Evolutionary conservation across 2,329 filamentous ascomycete species (phyloP).

Genomic region (Sporothrix schenckii): DNA sequence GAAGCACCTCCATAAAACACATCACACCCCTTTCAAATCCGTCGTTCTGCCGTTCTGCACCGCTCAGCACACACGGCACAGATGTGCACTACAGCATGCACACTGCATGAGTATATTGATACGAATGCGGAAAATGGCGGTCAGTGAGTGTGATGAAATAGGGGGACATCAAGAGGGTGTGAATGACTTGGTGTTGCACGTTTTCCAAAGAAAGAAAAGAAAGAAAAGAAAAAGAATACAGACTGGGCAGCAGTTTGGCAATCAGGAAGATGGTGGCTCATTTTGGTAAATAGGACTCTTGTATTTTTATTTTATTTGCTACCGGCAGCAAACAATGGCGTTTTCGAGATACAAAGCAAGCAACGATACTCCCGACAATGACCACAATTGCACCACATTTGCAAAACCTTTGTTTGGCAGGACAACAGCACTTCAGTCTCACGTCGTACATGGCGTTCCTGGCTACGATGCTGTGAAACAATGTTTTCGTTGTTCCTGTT

Average conservation of each 20-base stretch:
- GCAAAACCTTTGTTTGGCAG: no score
- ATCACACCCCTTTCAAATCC: not conserved
- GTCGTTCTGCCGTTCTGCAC: conserved; percentile 6
- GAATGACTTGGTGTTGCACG: no score
- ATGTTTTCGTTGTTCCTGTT: not conserved
- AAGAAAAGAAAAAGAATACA: not conserved
- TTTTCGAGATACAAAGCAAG: no score
- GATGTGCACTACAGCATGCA: not conserved
- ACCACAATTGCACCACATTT: no score
- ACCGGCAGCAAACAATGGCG: no score
- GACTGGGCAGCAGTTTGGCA: no score
- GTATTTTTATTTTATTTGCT: no score
- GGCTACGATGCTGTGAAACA: not conserved
- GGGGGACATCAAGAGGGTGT: no score
- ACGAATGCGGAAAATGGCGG: not conserved
- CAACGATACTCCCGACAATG: no score
- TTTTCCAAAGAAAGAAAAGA: not conserved
- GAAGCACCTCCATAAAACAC: not conserved
- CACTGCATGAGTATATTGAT: conserved; percentile 7
- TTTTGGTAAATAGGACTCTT: no score
- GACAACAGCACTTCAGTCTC: not conserved
- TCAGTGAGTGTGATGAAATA: conserved; percentile 7
- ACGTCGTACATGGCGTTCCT: not conserved
- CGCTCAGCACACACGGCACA: conserved; percentile 19
- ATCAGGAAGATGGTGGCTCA: no score